Conservation (phyloP, 805 yeast species). For the Starmerella bombi region DNA sequence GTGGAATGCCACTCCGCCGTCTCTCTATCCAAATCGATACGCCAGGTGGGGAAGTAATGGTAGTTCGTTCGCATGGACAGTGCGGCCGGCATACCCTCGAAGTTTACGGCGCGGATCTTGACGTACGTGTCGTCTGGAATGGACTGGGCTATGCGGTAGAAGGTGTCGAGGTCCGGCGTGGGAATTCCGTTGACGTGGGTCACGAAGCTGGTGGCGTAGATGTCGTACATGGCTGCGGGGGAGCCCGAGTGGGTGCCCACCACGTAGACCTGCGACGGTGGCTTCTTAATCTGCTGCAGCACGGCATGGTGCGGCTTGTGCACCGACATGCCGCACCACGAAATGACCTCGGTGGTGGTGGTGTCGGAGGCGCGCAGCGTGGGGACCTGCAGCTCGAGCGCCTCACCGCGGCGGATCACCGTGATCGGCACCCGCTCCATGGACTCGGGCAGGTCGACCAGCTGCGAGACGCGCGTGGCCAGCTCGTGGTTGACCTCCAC, state of each 20-base stretch:
- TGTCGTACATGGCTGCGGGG: conserved; percentile 72
- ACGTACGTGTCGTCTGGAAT: conserved; percentile 73
- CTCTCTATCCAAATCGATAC: conserved; percentile 12
- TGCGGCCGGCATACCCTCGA: conserved; percentile 78
- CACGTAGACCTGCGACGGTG: conserved; percentile 78
- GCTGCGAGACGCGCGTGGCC: conserved; percentile 54
- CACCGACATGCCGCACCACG: conserved; percentile 73
- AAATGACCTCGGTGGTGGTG: conserved; percentile 51
- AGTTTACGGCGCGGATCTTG: conserved; percentile 66
- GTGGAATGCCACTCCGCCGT: conserved; percentile 13
- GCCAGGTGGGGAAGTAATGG: conserved; percentile 49
- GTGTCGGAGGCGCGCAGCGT: conserved; percentile 47
- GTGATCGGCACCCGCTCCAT: conserved; percentile 40
- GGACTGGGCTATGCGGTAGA: conserved; percentile 48
- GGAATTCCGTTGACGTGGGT: conserved; percentile 75
- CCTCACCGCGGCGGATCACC: conserved; percentile 58
- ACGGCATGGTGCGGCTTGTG: conserved; percentile 92
- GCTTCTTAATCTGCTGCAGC: conserved; percentile 59
- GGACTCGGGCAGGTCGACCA: conserved; percentile 35
- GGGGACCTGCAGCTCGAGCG: conserved; percentile 47
- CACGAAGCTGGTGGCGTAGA: conserved; percentile 67
- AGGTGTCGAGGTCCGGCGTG: conserved; percentile 57
- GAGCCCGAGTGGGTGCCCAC: conserved; percentile 65
- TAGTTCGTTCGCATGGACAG: conserved; percentile 74
- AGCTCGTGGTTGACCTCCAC: conserved; percentile 53